phyloP scores from a whole-genome alignment of 164 flowering plant genomes.

The Pachysandra terminalis region DNA sequence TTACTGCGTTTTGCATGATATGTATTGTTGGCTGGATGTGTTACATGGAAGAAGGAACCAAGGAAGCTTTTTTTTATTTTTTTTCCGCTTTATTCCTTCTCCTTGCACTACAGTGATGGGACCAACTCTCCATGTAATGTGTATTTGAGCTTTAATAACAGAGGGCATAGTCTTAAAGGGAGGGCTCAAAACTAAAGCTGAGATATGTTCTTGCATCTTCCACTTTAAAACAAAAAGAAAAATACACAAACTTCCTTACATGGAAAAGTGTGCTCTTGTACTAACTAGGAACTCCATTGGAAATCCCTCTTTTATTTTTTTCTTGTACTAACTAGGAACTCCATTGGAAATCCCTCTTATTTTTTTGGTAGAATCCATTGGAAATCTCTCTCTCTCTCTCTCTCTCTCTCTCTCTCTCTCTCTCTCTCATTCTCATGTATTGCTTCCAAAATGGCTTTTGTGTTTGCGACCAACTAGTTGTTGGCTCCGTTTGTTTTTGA shows the following conservation, averaged over 20 bases:
- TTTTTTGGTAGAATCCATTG: constrained; percentile 30
- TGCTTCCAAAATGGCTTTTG: constrained; percentile 19
- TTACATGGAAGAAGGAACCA: constrained; percentile 41
- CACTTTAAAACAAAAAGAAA: constrained; percentile 39
- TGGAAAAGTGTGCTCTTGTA: constrained; percentile 73
- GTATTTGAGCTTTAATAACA: constrained; percentile 45
- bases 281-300: constrained; percentile 20
- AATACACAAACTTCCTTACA: constrained; percentile 30
- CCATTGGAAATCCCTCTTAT: no score
- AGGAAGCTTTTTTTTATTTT: constrained; percentile 24
- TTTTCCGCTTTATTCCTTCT: constrained; percentile 38
- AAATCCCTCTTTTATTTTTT: no score
- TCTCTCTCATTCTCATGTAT: background rate
- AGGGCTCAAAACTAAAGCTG: constrained; percentile 44
- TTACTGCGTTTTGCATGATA: constrained; percentile 43
- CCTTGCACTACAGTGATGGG: constrained; percentile 45
- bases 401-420: no score
- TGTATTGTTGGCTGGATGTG: constrained; percentile 22
- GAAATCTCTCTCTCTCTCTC: no score
- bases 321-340: constrained; percentile 38
- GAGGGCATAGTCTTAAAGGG: constrained; percentile 75
- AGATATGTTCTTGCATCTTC: constrained; percentile 38
- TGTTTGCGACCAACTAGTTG: constrained; percentile 5
- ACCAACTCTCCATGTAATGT: constrained; percentile 39
- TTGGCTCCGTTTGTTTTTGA: constrained; percentile 16